A percentile compares a stretch with the other conserved stretches of the same genome.
These are phyloP conservation scores for cucumber (Cucumis sativus) DNA, from an alignment of 306 rosid genomes.

Conservation along the genomic window Cucumber_9930_V3 NC_026660.2:18184001-18184500, in stretches of 20 bases:
- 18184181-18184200: neutral
- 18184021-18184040: neutral
- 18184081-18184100: neutral
- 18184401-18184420: too few species aligned
- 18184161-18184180: neutral
- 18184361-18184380: neutral
- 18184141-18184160: neutral
- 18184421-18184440: too few species aligned
- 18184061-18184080: slow-evolving; percentile 3
- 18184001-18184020: neutral
- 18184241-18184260: neutral
- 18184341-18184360: neutral
- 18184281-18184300: neutral
- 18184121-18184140: neutral
- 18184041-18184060: neutral
- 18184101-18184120: neutral
- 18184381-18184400: neutral
- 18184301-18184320: neutral
- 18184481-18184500: too few species aligned
- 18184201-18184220: neutral
- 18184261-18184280: neutral
- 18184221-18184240: neutral
- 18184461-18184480: too few species aligned
- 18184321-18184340: neutral
- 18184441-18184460: too few species aligned